phyloP scores from a whole-genome alignment of 768 basidiomycete species.

The Termitomyces sp. region DNA sequence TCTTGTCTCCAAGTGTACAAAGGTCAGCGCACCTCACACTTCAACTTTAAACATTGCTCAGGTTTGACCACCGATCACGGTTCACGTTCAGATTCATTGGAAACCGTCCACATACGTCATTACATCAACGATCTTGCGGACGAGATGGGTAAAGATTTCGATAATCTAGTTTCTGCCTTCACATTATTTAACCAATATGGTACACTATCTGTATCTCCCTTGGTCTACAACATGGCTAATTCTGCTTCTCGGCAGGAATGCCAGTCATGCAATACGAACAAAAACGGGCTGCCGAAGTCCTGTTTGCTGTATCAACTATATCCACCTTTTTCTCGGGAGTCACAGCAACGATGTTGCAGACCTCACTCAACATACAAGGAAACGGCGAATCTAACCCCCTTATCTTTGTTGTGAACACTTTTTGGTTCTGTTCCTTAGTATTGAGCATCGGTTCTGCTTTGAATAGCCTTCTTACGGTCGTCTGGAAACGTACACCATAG shows the following conservation, averaged over 20 bases:
- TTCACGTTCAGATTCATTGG: neutral
- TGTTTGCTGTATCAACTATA: conserved; percentile 14
- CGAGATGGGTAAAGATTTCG: conserved; percentile 10
- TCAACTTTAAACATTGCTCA: neutral
- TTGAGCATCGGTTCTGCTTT: conserved; percentile 20
- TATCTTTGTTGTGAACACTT: conserved; percentile 14
- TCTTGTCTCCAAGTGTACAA: conserved; percentile 4
- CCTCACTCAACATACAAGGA: conserved; percentile 4
- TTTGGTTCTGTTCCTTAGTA: conserved; percentile 20
- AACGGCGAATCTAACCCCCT: neutral
- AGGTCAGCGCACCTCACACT: neutral
- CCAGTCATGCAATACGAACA: conserved; percentile 18
- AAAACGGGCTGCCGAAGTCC: conserved; percentile 7
- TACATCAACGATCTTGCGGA: conserved; percentile 13
- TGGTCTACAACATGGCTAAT: neutral
- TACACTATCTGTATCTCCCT: neutral
- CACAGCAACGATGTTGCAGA: conserved; percentile 19
- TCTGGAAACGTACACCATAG: conserved; percentile 20
- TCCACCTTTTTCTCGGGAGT: conserved; percentile 26
- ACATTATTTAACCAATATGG: conserved; percentile 14
- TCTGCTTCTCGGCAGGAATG: conserved; percentile 8
- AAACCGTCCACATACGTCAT: conserved; percentile 2
- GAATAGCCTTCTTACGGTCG: conserved; percentile 17
- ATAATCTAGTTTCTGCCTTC: conserved; percentile 6
- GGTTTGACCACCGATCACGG: neutral